Evolutionary conservation across 495 filamentous ascomycete genomes (phyloP).

Genomic region (Chlorociboria aeruginascens): DNA sequence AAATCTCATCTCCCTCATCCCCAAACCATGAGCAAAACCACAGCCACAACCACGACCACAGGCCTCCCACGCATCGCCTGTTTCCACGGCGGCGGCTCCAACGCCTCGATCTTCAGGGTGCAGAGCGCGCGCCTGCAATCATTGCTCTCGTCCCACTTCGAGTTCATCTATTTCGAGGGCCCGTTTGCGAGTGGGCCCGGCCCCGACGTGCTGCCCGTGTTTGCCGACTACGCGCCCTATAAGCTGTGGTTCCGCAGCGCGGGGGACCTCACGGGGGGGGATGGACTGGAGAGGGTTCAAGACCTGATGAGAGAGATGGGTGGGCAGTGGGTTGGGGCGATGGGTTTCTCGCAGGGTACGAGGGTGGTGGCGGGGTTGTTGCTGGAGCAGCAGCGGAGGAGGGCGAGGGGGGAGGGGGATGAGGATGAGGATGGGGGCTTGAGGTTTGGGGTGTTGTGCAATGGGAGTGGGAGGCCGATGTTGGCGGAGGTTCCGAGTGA

Average conservation of each 20-base stretch:
- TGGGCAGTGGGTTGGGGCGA: conserved; percentile 31
- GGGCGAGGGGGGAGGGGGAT: not conserved
- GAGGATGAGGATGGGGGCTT: not conserved
- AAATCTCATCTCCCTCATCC: too few species aligned
- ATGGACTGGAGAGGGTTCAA: conserved; percentile 3
- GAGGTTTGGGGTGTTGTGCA: conserved; percentile 11
- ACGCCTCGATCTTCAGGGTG: conserved; percentile 41
- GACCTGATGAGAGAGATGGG: not conserved
- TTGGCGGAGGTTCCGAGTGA: conserved; percentile 1
- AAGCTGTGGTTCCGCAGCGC: conserved; percentile 15
- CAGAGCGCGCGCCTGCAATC: conserved; percentile 36
- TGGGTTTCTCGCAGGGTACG: conserved; percentile 21
- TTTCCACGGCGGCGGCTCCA: conserved; percentile 53
- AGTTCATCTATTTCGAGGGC: conserved; percentile 23
- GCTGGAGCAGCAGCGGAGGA: conserved; percentile 11
- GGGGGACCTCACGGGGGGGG: not conserved
- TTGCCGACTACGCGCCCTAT: conserved; percentile 24
- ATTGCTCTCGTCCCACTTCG: conserved; percentile 13
- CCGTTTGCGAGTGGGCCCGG: conserved; percentile 21
- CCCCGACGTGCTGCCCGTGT: conserved; percentile 25
- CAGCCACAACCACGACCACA: too few species aligned
- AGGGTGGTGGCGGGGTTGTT: conserved; percentile 20
- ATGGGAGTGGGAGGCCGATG: conserved; percentile 10
- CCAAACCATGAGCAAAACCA: too few species aligned
- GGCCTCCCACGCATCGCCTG: conserved; percentile 33